Base-by-base conservation (phyloP, 495 filamentous ascomycete genomes). In the Aspergillus cavernicola region DNA sequence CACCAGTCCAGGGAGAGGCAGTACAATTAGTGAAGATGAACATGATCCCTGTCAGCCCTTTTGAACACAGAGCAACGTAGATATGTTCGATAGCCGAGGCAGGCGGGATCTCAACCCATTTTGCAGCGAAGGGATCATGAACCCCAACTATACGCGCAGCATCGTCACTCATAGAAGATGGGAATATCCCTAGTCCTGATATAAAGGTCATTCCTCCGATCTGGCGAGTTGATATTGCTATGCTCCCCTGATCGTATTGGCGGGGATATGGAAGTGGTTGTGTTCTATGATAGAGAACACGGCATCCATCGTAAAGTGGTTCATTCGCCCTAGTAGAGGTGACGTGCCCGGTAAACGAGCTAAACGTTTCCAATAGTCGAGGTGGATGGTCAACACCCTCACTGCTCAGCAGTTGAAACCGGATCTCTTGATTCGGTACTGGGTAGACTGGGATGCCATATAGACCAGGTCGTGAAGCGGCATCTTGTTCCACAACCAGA, bases 291-390 rank as follows among this genome's bases (percentile, higher is more conserved):
- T 54, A 40, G 16, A 61, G 29, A 32, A 54, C 31, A 16, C 50
- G 53, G 32, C 58, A 61, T 54, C 54, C 58, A 10, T 57, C 50
- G 36, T 52, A 2, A 22, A 61, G 43, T 31, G 44, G 32, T 1
- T 32, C 24, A 5, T 47, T 32, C 7, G 15, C 15, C 7, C 16
- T 20, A 16, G 40, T 38, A 23, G 52, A 20, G 38, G 35, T 5
- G 11, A 57, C 1, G n/a, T 57, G 49, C 19, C 58, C 53, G 11
- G 53, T 54, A 35, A 57, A 57, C 12, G 26, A 54, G 23, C 33
- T 18, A 42, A 0, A 13, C 8, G 18, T 40, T 13, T 51, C 32
- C 11, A 54, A n/a, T n/a, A n/a, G n/a, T n/a, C n/a, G n/a, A n/a
- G n/a, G n/a, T n/a, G n/a, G n/a, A n/a, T n/a, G n/a, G n/a, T n/a